Base-by-base conservation (phyloP, 352 stramenopile genomes). In the Blastocystis sp. region DNA sequence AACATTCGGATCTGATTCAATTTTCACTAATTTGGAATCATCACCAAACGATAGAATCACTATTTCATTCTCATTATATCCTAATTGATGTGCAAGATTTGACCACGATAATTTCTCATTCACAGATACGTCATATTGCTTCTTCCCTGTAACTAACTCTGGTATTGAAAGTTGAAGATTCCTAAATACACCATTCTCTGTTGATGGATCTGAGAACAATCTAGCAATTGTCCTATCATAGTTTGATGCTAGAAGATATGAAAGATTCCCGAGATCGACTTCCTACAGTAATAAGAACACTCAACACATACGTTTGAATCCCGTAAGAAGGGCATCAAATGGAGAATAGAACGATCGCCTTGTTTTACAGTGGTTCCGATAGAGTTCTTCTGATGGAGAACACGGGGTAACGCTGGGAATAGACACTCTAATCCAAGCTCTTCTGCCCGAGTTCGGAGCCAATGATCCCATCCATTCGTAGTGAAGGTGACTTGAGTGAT, bases 401-500 rank as follows among this genome's bases (percentile, higher is more conserved):
- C 16, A 12, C 66, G 29, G 11, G 66, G 66, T 19, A 58, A 19
- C 4, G 66, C 11, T 0, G 66, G 66, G n/a, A 58, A 78, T 7
- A 78, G 19, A 35, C 66, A 52, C 32, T 78, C 66, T 49, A 78
- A n/a, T n/a, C 35, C n/a, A 9, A 57, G 66, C 19, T 35, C 66
- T 21, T 35, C 66, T 12, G 32, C 43, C 16, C 66, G 32, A 27
- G 19, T 9, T 19, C 66, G 29, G 7, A 78, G 16, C 66, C 66
- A 78, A 35, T 78, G 66, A n/a, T 78, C 66, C 66, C 66, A 78
- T 9, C 66, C 66, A 49, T 56, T 78, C 32, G 66, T 78, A 12
- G 32, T 32, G 66, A 57, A 78, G 29, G 21, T 57, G 66, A 51
- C 21, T 19, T 7, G 24, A 29, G 43, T 3, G 21, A 32, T 57